Base-by-base conservation (phyloP, 441 rosid genomes). In the Jatropha multifida region DNA sequence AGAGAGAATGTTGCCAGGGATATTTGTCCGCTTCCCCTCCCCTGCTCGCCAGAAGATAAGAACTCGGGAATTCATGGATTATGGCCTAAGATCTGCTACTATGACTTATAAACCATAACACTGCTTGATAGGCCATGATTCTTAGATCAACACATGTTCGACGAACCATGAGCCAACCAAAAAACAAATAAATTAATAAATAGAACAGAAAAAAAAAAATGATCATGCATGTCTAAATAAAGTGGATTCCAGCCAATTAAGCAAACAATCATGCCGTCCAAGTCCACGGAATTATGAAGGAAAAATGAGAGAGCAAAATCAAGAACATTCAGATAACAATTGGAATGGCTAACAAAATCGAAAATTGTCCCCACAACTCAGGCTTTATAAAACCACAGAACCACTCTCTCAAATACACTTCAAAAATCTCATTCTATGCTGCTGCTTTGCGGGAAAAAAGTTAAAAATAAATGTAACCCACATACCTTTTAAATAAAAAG, bases 251-350 rank as follows among this genome's bases (percentile, higher is more conserved):
- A 52, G 44, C 27, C 11, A 54, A 15, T 59, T 44, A 71, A 59
- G 58, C 41, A 42, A 71, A 71, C 26, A 51, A 13, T 49, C 40
- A 37, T 71, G 65, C 20, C n/a, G 32, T 58, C 61, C 32, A 58
- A 58, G 32, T 9, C 41, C 41, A 2, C 26, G 18, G 41, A 54
- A 40, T 38, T 26, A n/a, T 66, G 37, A 63, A 48, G 11, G n/a
- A 41, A 41, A 56, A 4, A 15, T 11, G 65, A 60, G 65, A 65
- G 17, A 66, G 20, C 63, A 26, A 65, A 69, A 66, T 55, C 42
- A 9, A 17, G 15, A 71, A 75, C 54, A 79, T 79, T 79, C 76
- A 67, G 48, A 14, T 76, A 83, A 74, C 78, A 76, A 64, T 42
- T 42, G 54, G 67, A 72, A 69, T 48, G 46, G 66, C 14, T 1